Conservation (phyloP, 2,329 filamentous ascomycete genomes). For the Dryadomyces sulphureus region DNA sequence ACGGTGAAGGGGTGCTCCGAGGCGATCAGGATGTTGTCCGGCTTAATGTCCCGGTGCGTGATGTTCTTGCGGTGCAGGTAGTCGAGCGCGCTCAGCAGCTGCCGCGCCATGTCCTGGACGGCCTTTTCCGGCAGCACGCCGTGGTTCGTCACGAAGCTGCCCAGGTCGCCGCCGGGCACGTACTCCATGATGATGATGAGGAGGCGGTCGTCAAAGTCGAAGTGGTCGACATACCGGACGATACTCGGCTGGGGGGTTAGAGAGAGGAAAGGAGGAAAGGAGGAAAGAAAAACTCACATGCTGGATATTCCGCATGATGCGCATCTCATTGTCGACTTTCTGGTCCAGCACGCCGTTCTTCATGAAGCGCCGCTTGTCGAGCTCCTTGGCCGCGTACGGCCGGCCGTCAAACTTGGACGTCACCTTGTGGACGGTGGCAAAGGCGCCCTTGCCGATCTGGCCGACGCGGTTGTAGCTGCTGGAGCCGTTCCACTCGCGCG, state of each 20-base stretch:
- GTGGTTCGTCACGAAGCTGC: conserved; percentile 49
- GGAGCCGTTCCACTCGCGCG: conserved; percentile 68
- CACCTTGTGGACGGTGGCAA: conserved; percentile 84
- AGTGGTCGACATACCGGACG: conserved; percentile 78
- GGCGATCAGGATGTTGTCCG: conserved; percentile 86
- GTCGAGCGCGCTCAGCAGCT: conserved; percentile 67
- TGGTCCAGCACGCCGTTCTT: conserved; percentile 82
- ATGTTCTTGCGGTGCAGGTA: conserved; percentile 83
- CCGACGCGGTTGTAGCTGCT: conserved; percentile 70
- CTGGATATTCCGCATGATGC: conserved; percentile 73
- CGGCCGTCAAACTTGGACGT: conserved; percentile 72
- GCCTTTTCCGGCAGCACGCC: conserved; percentile 51
- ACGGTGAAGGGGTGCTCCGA: conserved; percentile 59
- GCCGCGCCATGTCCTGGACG: conserved; percentile 56
- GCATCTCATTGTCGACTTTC: conserved; percentile 94
- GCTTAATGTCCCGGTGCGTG: conserved; percentile 96
- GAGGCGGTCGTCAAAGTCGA: conserved; percentile 65
- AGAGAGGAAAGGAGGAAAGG: not conserved
- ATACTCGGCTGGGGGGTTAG: conserved; percentile 54
- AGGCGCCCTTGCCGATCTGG: conserved; percentile 80
- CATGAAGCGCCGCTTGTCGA: conserved; percentile 85
- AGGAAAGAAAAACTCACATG: conserved; percentile 46
- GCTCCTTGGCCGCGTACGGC: conserved; percentile 82
- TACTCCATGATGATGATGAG: conserved; percentile 98
- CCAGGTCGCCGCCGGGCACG: conserved; percentile 69